A percentile compares a stretch with the other conserved stretches of the same genome.
phyloP scores from a whole-genome alignment of 352 stramenopile genomes.

The Phytophthora sp. region DNA sequence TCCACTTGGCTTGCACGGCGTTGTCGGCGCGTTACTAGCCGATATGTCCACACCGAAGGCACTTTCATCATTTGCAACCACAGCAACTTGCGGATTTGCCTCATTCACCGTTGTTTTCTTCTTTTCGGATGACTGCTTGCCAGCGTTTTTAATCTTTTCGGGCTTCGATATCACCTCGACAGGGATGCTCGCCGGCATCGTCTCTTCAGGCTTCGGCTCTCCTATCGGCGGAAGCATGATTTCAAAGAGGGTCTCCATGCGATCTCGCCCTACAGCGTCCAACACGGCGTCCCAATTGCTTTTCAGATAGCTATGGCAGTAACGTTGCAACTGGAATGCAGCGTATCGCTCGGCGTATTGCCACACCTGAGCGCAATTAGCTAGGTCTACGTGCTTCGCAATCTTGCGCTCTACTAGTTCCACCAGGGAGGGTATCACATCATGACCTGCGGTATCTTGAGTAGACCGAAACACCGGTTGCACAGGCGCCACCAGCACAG shows the following conservation, averaged over 20 bases:
- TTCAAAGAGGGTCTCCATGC: constrained; percentile 69
- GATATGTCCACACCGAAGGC: neutral
- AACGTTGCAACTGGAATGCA: constrained; percentile 43
- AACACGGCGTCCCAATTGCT: constrained; percentile 80
- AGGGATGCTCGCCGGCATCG: neutral
- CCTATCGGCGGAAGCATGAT: constrained; percentile 55
- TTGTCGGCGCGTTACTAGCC: neutral
- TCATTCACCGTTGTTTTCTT: constrained; percentile 4
- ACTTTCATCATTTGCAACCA: neutral
- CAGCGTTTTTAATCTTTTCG: constrained; percentile 20
- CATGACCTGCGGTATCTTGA: constrained; percentile 1
- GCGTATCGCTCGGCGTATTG: constrained; percentile 66
- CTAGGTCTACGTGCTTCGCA: constrained; percentile 55
- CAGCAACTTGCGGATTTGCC: neutral
- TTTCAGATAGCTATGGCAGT: constrained; percentile 69
- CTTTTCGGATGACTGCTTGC: constrained; percentile 6
- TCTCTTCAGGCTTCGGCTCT: constrained; percentile 21
- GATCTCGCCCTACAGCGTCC: constrained; percentile 63
- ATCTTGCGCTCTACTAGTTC: constrained; percentile 58
- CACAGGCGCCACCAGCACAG: constrained; percentile 63
- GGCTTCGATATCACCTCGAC: neutral
- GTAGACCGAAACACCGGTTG: constrained; percentile 30
- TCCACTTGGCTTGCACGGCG: constrained; percentile 14
- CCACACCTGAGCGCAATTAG: constrained; percentile 63
- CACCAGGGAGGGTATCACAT: constrained; percentile 31